These are phyloP conservation scores for Exophiala spinifera DNA, from an alignment of 2,329 filamentous ascomycete species.

Conservation along the genomic window DNA sequence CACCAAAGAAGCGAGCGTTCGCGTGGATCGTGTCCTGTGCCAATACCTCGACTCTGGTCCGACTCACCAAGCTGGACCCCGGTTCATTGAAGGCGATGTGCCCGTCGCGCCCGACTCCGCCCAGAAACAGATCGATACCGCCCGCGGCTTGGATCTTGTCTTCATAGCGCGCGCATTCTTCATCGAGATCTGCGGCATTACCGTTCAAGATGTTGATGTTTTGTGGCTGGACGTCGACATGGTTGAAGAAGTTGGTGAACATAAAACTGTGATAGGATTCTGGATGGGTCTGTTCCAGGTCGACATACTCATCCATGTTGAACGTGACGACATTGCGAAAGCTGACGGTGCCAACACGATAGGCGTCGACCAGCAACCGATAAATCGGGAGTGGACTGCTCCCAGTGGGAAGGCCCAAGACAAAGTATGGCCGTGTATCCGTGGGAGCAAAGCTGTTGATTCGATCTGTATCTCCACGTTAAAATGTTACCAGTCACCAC, in stretches of 20 bases:
- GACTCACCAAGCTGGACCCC: slow-evolving; percentile 70
- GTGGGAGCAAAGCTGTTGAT: slow-evolving; percentile 75
- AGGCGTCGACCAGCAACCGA: slow-evolving; percentile 61
- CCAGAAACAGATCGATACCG: slow-evolving; percentile 80
- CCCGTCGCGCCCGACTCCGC: slow-evolving; percentile 81
- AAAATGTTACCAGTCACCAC: too few relatives aligned
- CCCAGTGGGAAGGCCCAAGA: slow-evolving; percentile 78
- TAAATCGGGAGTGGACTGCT: slow-evolving; percentile 77
- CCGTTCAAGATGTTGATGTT: slow-evolving; percentile 84
- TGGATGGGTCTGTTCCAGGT: slow-evolving; percentile 74
- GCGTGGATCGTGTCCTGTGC: slow-evolving; percentile 83
- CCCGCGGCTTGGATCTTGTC: slow-evolving; percentile 69
- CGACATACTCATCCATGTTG: slow-evolving; percentile 92
- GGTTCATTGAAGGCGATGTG: slow-evolving; percentile 91
- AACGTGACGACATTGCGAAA: slow-evolving; percentile 87
- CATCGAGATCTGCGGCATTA: slow-evolving; percentile 70
- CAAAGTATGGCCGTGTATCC: slow-evolving; percentile 63
- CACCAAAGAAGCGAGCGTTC: slow-evolving; percentile 80
- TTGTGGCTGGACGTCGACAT: slow-evolving; percentile 72
- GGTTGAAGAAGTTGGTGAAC: slow-evolving; percentile 88
- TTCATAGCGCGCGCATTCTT: slow-evolving; percentile 76
- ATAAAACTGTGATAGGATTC: slow-evolving; percentile 88
- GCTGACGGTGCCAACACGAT: slow-evolving; percentile 58
- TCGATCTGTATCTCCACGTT: too few relatives aligned
- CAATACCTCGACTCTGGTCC: slow-evolving; percentile 80